Percentiles rank a stretch among this genome's conserved stretches.
Conservation (phyloP, 441 rosid species). For the Kokia cookei region DNA sequence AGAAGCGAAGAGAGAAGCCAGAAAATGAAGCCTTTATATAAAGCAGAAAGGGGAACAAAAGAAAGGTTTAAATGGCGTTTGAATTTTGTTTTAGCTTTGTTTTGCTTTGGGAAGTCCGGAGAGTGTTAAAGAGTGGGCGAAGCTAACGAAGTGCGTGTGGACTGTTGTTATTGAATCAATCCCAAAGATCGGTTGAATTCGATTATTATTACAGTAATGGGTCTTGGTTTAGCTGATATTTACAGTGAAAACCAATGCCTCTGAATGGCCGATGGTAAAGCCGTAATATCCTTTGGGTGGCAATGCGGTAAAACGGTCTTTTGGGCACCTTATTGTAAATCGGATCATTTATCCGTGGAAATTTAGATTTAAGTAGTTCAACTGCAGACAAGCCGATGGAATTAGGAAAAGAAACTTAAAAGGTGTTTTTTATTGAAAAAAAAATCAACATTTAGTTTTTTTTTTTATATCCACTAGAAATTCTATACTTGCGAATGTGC, state of each 20-base stretch:
- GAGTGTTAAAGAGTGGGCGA: conserved; percentile 19
- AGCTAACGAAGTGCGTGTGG: conserved; percentile 15
- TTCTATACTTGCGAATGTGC: too few relatives aligned
- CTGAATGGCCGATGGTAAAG: neutral
- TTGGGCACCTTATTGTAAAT: neutral
- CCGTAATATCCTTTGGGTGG: neutral
- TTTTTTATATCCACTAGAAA: too few relatives aligned
- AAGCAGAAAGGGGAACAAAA: neutral
- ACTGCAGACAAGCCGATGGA: neutral
- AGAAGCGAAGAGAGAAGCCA: conserved; percentile 26
- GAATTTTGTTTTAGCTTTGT: neutral
- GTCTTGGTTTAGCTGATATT: conserved; percentile 1
- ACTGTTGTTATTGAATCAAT: neutral
- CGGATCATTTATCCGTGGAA: neutral
- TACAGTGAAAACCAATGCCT: conserved; percentile 14
- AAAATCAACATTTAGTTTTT: too few relatives aligned
- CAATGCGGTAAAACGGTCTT: neutral
- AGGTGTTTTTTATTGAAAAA: too few relatives aligned
- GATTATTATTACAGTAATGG: neutral
- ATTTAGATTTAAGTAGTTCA: neutral
- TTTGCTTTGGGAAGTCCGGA: conserved; percentile 39
- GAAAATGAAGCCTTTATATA: conserved; percentile 18
- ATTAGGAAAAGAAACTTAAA: too few relatives aligned
- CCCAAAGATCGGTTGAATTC: neutral
- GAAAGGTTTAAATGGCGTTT: neutral